phyloP scores from a whole-genome alignment of 2,329 filamentous ascomycete species.

The Ophiostoma populinum region DNA sequence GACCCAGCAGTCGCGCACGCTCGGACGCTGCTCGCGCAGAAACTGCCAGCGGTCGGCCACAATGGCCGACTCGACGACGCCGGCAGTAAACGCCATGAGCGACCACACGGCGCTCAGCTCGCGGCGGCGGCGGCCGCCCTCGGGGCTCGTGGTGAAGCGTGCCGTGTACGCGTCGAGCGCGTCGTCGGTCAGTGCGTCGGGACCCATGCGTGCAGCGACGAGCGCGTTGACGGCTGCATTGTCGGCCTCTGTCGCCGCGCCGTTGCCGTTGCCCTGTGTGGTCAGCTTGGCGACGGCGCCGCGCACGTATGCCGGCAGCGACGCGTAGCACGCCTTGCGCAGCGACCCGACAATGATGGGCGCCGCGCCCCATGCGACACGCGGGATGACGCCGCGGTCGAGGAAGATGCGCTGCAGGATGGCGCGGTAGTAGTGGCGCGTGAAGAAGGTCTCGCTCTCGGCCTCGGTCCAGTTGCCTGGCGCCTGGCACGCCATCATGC shows the following conservation, averaged over 20 bases:
- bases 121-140: conserved; percentile 39
- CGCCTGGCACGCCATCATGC: conserved; percentile 97
- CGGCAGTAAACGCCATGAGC: conserved; percentile 89
- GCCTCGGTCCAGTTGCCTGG: conserved; percentile 74
- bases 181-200: conserved; percentile 47
- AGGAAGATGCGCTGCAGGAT: conserved; percentile 84
- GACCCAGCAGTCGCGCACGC: conserved; percentile 68
- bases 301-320: conserved; percentile 60
- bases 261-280: conserved; percentile 8
- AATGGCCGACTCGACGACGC: conserved; percentile 76
- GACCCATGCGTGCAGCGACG: conserved; percentile 45
- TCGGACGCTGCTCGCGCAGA: conserved; percentile 46
- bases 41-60: conserved; percentile 83
- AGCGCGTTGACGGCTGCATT: conserved; percentile 20
- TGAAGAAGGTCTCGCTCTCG: conserved; percentile 80
- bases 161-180: conserved; percentile 57
- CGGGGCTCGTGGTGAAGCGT: conserved; percentile 29
- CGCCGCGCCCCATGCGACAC: conserved; percentile 35
- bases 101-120: conserved; percentile 82
- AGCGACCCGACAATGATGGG: conserved; percentile 79
- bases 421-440: conserved; percentile 80
- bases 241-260: conserved; percentile 14
- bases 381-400: conserved; percentile 60
- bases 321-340: conserved; percentile 60
- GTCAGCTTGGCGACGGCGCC: conserved; percentile 62